A percentile compares a stretch with the other conserved stretches of the same genome.
These are phyloP conservation scores for Obba rivulosa DNA, from an alignment of 768 basidiomycete species.

Conservation along the genomic window DNA sequence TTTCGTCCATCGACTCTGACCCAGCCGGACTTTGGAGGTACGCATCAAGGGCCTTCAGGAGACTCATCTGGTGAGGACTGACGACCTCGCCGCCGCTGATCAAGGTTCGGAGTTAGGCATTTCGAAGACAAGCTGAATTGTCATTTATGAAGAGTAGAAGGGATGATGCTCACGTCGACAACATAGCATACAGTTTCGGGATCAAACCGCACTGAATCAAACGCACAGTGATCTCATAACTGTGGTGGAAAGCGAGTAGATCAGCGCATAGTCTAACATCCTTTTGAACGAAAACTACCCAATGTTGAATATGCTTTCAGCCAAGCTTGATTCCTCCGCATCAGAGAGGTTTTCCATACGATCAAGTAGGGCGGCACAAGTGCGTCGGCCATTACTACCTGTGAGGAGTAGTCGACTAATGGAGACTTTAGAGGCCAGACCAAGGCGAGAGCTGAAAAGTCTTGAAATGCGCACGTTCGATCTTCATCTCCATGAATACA, in stretches of 20 bases:
- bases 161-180: constrained; percentile 48
- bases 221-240: constrained; percentile 61
- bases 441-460: constrained; percentile 4
- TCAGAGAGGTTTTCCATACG: constrained; percentile 68
- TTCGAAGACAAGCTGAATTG: neutral
- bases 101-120: neutral
- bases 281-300: constrained; percentile 41
- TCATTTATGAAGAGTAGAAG: constrained; percentile 1
- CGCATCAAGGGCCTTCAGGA: constrained; percentile 84
- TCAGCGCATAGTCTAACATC: constrained; percentile 2
- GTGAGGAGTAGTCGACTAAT: constrained; percentile 47
- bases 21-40: constrained; percentile 51
- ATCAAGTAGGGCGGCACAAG: constrained; percentile 68
- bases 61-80: constrained; percentile 79
- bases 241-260: constrained; percentile 20
- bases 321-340: constrained; percentile 56
- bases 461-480: constrained; percentile 44
- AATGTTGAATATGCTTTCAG: constrained; percentile 67
- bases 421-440: constrained; percentile 1
- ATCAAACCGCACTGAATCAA: constrained; percentile 57
- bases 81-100: constrained; percentile 63
- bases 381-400: constrained; percentile 51
- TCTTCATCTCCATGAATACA: constrained; percentile 53
- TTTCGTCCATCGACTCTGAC: constrained; percentile 35
- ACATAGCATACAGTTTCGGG: constrained; percentile 52